Base-by-base conservation (phyloP, 2,329 filamentous ascomycete genomes). In the Fusarium avenaceum region DNA sequence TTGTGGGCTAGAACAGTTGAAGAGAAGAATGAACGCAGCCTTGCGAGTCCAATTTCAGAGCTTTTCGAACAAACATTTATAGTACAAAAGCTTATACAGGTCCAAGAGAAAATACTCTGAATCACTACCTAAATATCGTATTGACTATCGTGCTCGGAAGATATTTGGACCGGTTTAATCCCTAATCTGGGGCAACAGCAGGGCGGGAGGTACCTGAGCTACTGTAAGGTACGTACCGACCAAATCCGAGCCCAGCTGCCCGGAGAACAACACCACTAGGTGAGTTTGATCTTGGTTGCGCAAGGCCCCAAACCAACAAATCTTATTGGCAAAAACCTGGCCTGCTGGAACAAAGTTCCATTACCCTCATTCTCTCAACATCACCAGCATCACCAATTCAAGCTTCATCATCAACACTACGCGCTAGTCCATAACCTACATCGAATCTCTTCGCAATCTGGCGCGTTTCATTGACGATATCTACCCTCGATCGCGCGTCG, bases 161-260 rank as follows among this genome's bases (percentile, higher is more conserved):
- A 59, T 48, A 40, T 32, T 40, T 30, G 52, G 19, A 33, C 40
- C n/a, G 13, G 6, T 9, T 22, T 45, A n/a, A 39, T 32, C 46
- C 13, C 26, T 45, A 20, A 39, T 38, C 46, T 54, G 47, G 33
- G 46, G 33, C 46, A 32, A 30, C 52, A 35, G 32, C 22, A 6
- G n/a, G 24, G 24, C 24, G 24, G 24, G 7, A 24, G 24, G 24
- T 64, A 19, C 61, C 61, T 58, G 61, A 59, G 30, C 59, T 64
- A 65, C 61, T 65, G 60, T 59, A 59, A 64, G 61, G 61, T 64
- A 64, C 66, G 62, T 69, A 70, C 66, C 66, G 33, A 52, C 45
- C 42, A 24, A 65, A 48, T 44, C 32, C 39, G 39, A 38, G 35
- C 35, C 17, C 28, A 30, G 35, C 35, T 38, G 17, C 35, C 35